Conservation (phyloP, 306 rosid genomes). For the Bauhinia variegata region DNA sequence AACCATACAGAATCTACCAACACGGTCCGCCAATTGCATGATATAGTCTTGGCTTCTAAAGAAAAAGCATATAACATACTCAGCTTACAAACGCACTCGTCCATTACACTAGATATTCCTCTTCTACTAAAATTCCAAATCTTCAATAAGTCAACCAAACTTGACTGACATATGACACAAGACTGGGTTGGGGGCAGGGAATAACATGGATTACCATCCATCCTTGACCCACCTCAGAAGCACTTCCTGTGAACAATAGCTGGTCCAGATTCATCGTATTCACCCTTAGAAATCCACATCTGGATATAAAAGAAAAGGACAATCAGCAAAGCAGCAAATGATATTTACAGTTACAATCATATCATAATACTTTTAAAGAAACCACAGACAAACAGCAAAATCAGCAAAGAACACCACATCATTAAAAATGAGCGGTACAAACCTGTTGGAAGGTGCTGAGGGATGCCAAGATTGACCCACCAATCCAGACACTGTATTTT, state of each 20-base stretch:
- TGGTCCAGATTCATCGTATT: conserved; percentile 79
- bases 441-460: conserved; percentile 85
- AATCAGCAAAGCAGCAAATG: conserved; percentile 23
- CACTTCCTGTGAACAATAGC: conserved; percentile 78
- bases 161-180: conserved; percentile 49
- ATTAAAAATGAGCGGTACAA: not conserved
- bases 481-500: conserved; percentile 82
- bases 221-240: conserved; percentile 49
- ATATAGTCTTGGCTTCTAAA: conserved; percentile 48
- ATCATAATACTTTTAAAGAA: not conserved
- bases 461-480: conserved; percentile 80
- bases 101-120: conserved; percentile 50
- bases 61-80: conserved; percentile 39
- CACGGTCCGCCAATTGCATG: conserved; percentile 49
- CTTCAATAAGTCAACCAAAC: conserved; percentile 57
- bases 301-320: conserved; percentile 33
- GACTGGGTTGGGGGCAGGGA: conserved; percentile 26
- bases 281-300: conserved; percentile 84
- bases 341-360: not conserved
- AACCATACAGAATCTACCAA: conserved; percentile 48
- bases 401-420: not conserved
- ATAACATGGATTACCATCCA: conserved; percentile 33
- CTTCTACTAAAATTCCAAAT: conserved; percentile 46
- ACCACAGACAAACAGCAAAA: not conserved
- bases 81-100: conserved; percentile 53